Conservation (phyloP, 768 basidiomycete species). For the Gloeophyllum trabeum region DNA sequence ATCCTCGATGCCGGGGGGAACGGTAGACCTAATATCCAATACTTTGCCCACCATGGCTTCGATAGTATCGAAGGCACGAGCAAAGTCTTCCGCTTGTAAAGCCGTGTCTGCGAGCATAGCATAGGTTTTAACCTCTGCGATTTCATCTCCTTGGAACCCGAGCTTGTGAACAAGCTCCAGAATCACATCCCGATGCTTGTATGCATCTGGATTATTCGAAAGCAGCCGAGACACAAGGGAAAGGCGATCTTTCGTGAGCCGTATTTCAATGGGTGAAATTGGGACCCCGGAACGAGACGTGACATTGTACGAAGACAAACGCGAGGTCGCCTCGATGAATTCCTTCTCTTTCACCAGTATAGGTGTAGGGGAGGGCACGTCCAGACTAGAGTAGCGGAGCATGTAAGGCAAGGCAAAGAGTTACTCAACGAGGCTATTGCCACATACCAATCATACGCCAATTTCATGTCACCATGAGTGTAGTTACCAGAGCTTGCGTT, state of each 20-base stretch:
- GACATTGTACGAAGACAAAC: slow-evolving; percentile 87
- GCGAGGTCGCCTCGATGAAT: slow-evolving; percentile 96
- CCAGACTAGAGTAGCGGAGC: slow-evolving; percentile 37
- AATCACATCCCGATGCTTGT: slow-evolving; percentile 86
- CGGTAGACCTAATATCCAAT: slow-evolving; percentile 29
- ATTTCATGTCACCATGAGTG: slow-evolving; percentile 89
- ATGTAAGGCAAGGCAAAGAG: not conserved
- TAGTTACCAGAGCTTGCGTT: slow-evolving; percentile 90
- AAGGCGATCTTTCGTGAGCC: slow-evolving; percentile 82
- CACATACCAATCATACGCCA: slow-evolving; percentile 87
- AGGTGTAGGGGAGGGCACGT: slow-evolving; percentile 58
- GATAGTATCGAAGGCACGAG: slow-evolving; percentile 58
- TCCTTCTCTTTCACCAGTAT: slow-evolving; percentile 62
- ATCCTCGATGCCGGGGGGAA: slow-evolving; percentile 21
- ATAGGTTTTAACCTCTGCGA: slow-evolving; percentile 72
- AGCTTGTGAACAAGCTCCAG: slow-evolving; percentile 86
- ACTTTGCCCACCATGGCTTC: slow-evolving; percentile 62
- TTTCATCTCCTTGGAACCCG: slow-evolving; percentile 58
- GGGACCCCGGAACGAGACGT: slow-evolving; percentile 61
- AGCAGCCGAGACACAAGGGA: slow-evolving; percentile 82
- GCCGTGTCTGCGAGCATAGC: slow-evolving; percentile 91
- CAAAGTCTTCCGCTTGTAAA: slow-evolving; percentile 71
- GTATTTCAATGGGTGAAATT: slow-evolving; percentile 87
- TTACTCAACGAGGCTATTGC: not conserved
- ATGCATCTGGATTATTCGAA: slow-evolving; percentile 75